Evolutionary conservation across 1,284 basidiomycete species (phyloP).

Genomic region (Microbotryum lychnidis-dioicae): DNA sequence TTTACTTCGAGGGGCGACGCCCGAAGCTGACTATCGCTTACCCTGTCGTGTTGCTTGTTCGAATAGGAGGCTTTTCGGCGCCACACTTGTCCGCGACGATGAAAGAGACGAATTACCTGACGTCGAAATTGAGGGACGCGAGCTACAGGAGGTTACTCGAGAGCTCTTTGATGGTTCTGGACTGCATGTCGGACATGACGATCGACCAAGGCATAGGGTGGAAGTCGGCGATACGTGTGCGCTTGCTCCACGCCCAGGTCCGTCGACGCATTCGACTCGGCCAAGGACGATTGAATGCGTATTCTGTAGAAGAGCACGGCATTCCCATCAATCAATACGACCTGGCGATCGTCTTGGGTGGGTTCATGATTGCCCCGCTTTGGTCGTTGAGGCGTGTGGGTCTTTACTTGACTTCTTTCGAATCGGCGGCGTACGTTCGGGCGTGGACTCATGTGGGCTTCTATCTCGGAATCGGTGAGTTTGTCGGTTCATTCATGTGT

Average conservation of each 20-base stretch:
- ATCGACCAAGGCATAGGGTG: slow-evolving; percentile 24
- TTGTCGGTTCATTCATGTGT: too few relatives aligned
- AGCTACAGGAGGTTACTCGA: slow-evolving; percentile 33
- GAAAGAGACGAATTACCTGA: slow-evolving; percentile 33
- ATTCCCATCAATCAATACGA: slow-evolving; percentile 34
- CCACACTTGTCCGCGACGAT: slow-evolving; percentile 21
- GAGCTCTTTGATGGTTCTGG: slow-evolving; percentile 25
- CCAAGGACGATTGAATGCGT: slow-evolving; percentile 19
- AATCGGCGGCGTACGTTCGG: slow-evolving; percentile 24
- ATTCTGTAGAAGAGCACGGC: slow-evolving; percentile 25
- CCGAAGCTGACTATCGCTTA: too few relatives aligned
- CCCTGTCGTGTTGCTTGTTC: too few relatives aligned
- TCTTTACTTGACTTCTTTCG: slow-evolving; percentile 12
- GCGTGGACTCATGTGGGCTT: slow-evolving; percentile 34
- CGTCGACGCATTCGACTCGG: slow-evolving; percentile 22
- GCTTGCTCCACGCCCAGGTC: slow-evolving; percentile 33
- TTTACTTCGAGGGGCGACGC: background rate
- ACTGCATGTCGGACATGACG: slow-evolving; percentile 33
- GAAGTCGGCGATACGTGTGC: slow-evolving; percentile 28
- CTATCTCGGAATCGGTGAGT: slow-evolving; percentile 31
- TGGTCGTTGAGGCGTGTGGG: slow-evolving; percentile 30
- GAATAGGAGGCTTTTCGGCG: slow-evolving; percentile 22
- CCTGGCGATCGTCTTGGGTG: slow-evolving; percentile 30
- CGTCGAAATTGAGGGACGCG: slow-evolving; percentile 26
- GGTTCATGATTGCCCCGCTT: slow-evolving; percentile 32